Evolutionary conservation across 768 basidiomycete species (phyloP).

Genomic region (Mycena latifolia): DNA sequence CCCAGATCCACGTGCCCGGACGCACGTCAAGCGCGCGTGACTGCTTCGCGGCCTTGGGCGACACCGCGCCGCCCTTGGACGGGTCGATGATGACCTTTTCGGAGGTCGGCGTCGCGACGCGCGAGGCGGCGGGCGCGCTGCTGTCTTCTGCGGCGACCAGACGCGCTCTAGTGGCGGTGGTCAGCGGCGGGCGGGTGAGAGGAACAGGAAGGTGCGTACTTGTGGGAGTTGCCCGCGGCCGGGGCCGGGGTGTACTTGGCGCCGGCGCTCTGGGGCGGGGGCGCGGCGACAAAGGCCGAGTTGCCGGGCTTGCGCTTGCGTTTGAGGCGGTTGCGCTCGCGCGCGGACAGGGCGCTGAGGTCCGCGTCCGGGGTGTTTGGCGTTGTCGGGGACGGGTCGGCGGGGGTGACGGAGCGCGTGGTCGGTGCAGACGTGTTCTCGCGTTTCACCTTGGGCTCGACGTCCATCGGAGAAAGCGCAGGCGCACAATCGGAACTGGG

Average conservation of each 20-base stretch:
- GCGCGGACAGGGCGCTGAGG: conserved; percentile 77
- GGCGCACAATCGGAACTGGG: conserved; percentile 29
- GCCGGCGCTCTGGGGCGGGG: conserved; percentile 66
- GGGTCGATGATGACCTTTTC: conserved; percentile 87
- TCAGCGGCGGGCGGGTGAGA: not conserved
- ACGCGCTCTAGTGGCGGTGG: conserved; percentile 65
- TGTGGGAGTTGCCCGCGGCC: conserved; percentile 65
- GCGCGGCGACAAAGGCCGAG: conserved; percentile 81
- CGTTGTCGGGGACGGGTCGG: conserved; percentile 65
- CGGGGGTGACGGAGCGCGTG: conserved; percentile 61
- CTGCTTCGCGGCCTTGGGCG: conserved; percentile 81
- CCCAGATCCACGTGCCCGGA: conserved; percentile 88
- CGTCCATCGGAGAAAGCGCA: conserved; percentile 57
- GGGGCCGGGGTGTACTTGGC: conserved; percentile 74
- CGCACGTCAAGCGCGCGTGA: conserved; percentile 83
- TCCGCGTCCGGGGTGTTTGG: conserved; percentile 62
- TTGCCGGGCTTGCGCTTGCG: conserved; percentile 93
- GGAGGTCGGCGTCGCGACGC: conserved; percentile 67
- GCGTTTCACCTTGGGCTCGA: conserved; percentile 50
- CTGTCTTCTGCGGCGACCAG: conserved; percentile 74
- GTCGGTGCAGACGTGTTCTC: conserved; percentile 55
- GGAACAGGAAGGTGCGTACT: conserved; percentile 47
- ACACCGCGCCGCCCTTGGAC: conserved; percentile 86
- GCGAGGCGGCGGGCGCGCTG: conserved; percentile 60
- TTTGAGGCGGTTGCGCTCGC: conserved; percentile 95